Evolutionary conservation across 202 grass and related monocot genomes (phyloP).

Genomic region (Digitaria exilis): DNA sequence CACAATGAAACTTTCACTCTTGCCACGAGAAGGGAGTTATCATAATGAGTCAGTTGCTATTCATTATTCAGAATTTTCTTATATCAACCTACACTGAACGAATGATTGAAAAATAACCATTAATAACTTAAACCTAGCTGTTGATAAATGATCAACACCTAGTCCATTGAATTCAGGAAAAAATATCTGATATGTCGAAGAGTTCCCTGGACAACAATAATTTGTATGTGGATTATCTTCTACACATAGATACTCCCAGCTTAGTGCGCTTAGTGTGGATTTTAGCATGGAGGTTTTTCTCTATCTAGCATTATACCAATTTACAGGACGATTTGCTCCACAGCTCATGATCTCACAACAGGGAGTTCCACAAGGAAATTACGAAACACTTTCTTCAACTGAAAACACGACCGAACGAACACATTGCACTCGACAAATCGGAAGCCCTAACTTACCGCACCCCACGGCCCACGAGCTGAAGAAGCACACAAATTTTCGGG

Average conservation of each 20-base stretch:
- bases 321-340: background rate
- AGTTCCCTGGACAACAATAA: background rate
- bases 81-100: constrained; percentile 5
- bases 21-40: background rate
- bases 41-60: constrained; percentile 16
- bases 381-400: background rate
- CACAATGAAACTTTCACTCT: constrained; percentile 8
- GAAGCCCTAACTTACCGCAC: constrained; percentile 48
- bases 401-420: background rate
- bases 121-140: constrained; percentile 8
- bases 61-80: background rate
- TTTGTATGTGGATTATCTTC: background rate
- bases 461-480: constrained; percentile 23
- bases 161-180: background rate
- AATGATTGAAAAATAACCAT: background rate
- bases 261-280: background rate
- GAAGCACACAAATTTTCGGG: background rate
- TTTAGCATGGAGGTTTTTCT: background rate
- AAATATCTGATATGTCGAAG: background rate
- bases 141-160: background rate
- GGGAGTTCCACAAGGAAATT: background rate
- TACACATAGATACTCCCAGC: no score
- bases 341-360: background rate
- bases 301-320: background rate
- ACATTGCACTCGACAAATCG: constrained; percentile 17